Base-by-base conservation (phyloP, 495 filamentous ascomycete species). In the Amniculicola lignicola region DNA sequence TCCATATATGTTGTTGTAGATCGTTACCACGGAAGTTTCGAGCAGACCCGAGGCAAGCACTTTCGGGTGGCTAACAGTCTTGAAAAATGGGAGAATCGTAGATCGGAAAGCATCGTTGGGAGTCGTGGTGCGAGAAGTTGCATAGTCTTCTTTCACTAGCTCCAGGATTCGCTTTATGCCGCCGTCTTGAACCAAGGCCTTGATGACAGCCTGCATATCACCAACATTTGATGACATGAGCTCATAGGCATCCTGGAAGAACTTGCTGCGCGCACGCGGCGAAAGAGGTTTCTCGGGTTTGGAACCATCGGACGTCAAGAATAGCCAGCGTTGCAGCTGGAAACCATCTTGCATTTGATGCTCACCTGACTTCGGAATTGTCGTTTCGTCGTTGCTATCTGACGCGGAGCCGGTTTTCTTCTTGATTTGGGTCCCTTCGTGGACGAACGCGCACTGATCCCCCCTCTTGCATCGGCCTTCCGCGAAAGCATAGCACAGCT, bases 61-160 rank as follows among this genome's bases (percentile, higher is more conserved):
- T 19, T 78, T 69, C 2, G 71, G 69, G 60, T 81, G 70, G 15
- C 79, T 72, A 39, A 86, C 71, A 15, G 70, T 74, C 45, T 68
- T 62, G 33, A 82, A 67, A 53, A 85, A 82, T 4, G 79, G 76
- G 4, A 92, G 69, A 0, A 88, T 86, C 0, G 82, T 81, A 1
- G 40, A 54, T n/a, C 14, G 18, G 41, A 40, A 55, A 35, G 43
- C 9, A 24, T 23, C 25, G 41, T 27, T 22, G 16, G 41, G 23
- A 29, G 27, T 10, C 6, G 16, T 29, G 5, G 16, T 31, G n/a
- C n/a, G n/a, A n/a, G n/a, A n/a, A n/a, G n/a, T n/a, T 4, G 10
- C 44, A 7, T n/a, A 43, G 23, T 57, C 54, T 29, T 21, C n/a
- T 33, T 57, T 45, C 14, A 62, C 41, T 2, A 62, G 21, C 35